Evolutionary conservation across 83 land plant genomes (phyloP).

Genomic region (Picea mariana): DNA sequence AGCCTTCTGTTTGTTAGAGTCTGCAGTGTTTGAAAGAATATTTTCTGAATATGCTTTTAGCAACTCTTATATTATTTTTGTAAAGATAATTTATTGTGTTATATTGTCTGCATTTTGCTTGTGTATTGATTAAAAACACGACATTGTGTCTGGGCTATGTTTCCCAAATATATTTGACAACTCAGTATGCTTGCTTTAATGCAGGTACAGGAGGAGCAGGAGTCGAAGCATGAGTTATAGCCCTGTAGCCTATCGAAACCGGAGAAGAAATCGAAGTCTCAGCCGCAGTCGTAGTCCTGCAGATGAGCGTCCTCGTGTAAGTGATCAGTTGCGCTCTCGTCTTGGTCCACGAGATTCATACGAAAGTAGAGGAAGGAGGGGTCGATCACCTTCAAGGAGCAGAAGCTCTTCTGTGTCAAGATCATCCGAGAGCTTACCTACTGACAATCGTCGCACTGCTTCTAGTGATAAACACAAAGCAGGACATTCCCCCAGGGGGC

Average conservation of each 20-base stretch:
- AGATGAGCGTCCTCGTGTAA: slow-evolving; percentile 24
- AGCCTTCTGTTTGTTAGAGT: neutral
- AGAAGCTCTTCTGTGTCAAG: slow-evolving; percentile 37
- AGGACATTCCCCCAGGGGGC: slow-evolving; percentile 28
- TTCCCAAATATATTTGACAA: neutral
- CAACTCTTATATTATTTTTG: neutral
- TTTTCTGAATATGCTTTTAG: neutral
- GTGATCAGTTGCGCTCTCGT: slow-evolving; percentile 46
- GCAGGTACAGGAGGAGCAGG: slow-evolving; percentile 67
- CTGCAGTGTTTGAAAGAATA: neutral
- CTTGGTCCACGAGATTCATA: slow-evolving; percentile 32
- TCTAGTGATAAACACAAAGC: slow-evolving; percentile 32
- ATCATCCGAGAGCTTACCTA: slow-evolving; percentile 40
- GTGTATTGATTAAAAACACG: neutral
- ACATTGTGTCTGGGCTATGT: neutral
- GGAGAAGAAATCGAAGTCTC: slow-evolving; percentile 39
- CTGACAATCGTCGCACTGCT: slow-evolving; percentile 21
- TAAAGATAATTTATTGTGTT: neutral
- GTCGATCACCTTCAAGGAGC: slow-evolving; percentile 37
- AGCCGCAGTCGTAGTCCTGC: slow-evolving; percentile 58
- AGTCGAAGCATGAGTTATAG: slow-evolving; percentile 63
- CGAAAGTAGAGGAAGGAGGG: slow-evolving; percentile 34
- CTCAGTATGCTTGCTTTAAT: neutral
- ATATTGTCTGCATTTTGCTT: neutral
- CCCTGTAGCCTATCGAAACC: slow-evolving; percentile 49